Conservation (phyloP, 1,284 basidiomycete genomes). For the Fomitopsis pinicola region DNA sequence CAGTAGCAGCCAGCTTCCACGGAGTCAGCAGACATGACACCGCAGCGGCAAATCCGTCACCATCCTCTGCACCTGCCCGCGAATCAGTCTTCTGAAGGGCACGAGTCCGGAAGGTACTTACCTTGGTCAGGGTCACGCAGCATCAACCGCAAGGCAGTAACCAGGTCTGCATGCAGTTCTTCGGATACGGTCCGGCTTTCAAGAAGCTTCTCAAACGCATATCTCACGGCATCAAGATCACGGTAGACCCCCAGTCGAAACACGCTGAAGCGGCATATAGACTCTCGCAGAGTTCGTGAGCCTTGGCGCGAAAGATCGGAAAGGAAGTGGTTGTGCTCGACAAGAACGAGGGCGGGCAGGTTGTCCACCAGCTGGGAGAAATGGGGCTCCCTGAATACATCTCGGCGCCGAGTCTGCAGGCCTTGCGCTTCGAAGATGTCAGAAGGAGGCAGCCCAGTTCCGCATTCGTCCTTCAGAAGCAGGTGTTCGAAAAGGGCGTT, state of each 20-base stretch:
- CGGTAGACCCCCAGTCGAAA: conserved; percentile 71
- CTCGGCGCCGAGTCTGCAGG: conserved; percentile 60
- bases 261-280: conserved; percentile 53
- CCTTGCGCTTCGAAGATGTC: conserved; percentile 63
- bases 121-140: conserved; percentile 46
- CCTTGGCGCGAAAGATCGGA: conserved; percentile 43
- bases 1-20: conserved; percentile 77
- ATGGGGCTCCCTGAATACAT: conserved; percentile 60
- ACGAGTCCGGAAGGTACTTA: conserved; percentile 1
- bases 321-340: conserved; percentile 59
- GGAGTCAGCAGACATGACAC: conserved; percentile 66
- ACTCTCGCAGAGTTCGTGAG: conserved; percentile 46
- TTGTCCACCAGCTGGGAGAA: conserved; percentile 57
- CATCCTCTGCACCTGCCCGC: conserved; percentile 34
- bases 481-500: conserved; percentile 58
- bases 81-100: not conserved
- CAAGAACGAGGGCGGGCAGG: conserved; percentile 62
- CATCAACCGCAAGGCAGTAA: conserved; percentile 58
- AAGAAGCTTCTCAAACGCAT: conserved; percentile 62
- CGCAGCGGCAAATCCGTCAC: conserved; percentile 51
- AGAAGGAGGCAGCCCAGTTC: conserved; percentile 39
- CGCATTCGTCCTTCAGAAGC: conserved; percentile 50
- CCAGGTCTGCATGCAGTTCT: conserved; percentile 56
- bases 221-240: conserved; percentile 62
- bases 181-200: conserved; percentile 46